Base-by-base conservation (phyloP, 2,329 filamentous ascomycete species). In the Hypomyces perniciosus region DNA sequence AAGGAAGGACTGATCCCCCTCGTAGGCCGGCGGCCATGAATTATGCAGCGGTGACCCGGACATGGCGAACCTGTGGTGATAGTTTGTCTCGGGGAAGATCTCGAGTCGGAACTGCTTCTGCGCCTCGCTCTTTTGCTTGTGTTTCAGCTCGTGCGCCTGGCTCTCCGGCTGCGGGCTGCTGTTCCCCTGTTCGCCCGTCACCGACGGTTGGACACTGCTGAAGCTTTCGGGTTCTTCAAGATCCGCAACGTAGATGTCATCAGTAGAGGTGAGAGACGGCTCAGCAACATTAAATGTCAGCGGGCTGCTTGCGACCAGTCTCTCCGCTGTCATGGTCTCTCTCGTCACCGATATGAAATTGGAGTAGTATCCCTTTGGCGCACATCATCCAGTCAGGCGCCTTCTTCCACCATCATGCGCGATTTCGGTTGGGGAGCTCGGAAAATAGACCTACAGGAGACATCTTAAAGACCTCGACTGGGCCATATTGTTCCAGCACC, bases 391-490 rank as follows among this genome's bases (percentile, higher is more conserved):
- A 9, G 28, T 48, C 46, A 44, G 35, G 8, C 40, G 44, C 4
- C 26, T 40, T 27, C 12, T 27, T 44, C 33, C 43, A 9, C 12
- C 28, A 41, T 42, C 20, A 20, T 6, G 26, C 4, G n/a, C 9
- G 28, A 26, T 6, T 4, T 27, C 8, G 34, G 30, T 39, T n/a
- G 33, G 33, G 34, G 20, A n/a, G n/a, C n/a, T n/a, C n/a, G n/a
- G 42, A 5, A 40, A 31, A 29, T 27, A 13, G 45, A 41, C 53
- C 2, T 57, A 62, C 60, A 42, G 54, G 57, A 42, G 56, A 47
- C 60, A 62, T 61, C 65, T 73, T 77, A 62, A 83, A 83, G 34
- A 75, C 67, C 38, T 81, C 75, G 41, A 81, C 70, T 2, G 68
- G 64, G 50, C 74, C 75, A 56, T 75, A 67, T 49, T 70, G 68